Base-by-base conservation (phyloP, 2,329 filamentous ascomycete genomes). In the Sclerotinia spermophila region DNA sequence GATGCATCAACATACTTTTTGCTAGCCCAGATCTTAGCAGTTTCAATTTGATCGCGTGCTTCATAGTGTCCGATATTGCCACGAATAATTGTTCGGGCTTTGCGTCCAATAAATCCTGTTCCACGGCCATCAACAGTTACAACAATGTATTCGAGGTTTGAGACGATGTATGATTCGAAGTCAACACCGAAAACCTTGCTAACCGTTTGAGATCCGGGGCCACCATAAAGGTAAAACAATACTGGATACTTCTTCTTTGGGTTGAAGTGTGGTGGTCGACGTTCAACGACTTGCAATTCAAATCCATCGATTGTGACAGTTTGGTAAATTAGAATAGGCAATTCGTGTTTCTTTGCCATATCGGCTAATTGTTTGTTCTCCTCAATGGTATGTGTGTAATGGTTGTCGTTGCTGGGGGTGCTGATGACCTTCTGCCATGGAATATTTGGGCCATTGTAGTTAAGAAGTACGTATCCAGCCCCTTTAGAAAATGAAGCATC, bases 91-190 rank as follows among this genome's bases (percentile, higher is more conserved):
- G 93, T 93, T 66, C 96, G 91, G 71, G 93, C 89, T 80, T 91
- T 87, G 76, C 96, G 92, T 44, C 96, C 96, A 62, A 92, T 91
- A 81, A 89, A 97, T 48, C 96, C 96, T 0, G 96, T 99, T 56
- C 96, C 96, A 66, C 95, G 90, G 27, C 93, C 94, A 79, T 99
- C 96, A 40, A 99, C 91, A 0, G 95, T 98, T 64, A 99, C 91
- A 51, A 97, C 95, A 67, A 99, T 86, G 81, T 99, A 99, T 56
- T 94, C 95, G 1, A 99, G 86, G 30, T 84, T 89, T 0, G 93
- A 91, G 44, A 96, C 94, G 56, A 97, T 84, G 79, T 96, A 98
- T 10, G 93, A 87, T 79, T 98, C 93, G 79, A 97, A 99, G 79
- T 97, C 92, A 71, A 99, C 89, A 15, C 80, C 81, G 82, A 97